Conservation (phyloP, 2,329 filamentous ascomycete species). For the Fusarium torreyae region DNA sequence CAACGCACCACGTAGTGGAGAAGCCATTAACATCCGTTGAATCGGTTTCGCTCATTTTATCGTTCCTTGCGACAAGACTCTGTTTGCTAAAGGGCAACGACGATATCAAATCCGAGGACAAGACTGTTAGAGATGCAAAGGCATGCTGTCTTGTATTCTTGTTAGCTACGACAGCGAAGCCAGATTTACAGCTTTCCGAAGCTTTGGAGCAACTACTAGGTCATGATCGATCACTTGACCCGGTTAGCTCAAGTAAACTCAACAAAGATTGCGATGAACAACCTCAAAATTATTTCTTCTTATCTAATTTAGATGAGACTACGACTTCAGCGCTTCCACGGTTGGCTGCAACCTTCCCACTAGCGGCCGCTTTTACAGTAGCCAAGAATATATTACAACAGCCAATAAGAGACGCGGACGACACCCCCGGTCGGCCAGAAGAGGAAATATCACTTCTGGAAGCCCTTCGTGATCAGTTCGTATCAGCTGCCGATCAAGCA, state of each 20-base stretch:
- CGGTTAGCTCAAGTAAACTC: not conserved
- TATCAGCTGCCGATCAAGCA: conserved; percentile 35
- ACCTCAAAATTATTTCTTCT: not conserved
- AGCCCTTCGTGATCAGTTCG: conserved; percentile 43
- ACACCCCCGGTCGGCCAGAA: conserved; percentile 30
- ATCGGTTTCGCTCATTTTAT: conserved; percentile 32
- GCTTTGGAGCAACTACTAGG: conserved; percentile 36
- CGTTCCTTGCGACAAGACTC: conserved; percentile 45
- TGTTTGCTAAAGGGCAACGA: conserved; percentile 31
- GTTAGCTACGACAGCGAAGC: conserved; percentile 36
- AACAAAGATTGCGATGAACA: not conserved
- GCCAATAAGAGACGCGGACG: conserved; percentile 35
- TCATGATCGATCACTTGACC: conserved; percentile 6
- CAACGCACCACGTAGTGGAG: conserved; percentile 34
- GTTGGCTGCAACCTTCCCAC: conserved; percentile 42
- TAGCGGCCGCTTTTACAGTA: conserved; percentile 44
- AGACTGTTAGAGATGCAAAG: conserved; percentile 41
- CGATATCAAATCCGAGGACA: conserved; percentile 4
- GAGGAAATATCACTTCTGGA: conserved; percentile 49
- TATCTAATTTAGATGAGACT: conserved; percentile 25
- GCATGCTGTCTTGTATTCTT: conserved; percentile 46
- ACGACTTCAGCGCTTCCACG: conserved; percentile 31
- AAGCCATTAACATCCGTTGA: conserved; percentile 20
- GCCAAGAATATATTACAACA: conserved; percentile 33
- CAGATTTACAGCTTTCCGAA: conserved; percentile 31